phyloP scores from a whole-genome alignment of 129 eudicot genomes.

The Silybum marianum region DNA sequence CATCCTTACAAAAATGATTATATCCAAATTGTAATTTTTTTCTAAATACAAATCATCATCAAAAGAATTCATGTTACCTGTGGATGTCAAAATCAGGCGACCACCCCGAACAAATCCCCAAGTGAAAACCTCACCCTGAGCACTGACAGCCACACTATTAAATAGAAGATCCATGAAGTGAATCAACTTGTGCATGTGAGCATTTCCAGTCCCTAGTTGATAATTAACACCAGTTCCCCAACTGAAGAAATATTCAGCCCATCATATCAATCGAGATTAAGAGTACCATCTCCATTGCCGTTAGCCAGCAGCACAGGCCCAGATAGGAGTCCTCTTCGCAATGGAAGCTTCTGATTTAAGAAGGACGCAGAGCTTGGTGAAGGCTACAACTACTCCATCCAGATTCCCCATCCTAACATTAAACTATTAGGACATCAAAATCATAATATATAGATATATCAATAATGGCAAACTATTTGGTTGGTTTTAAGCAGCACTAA shows the following conservation, averaged over 20 bases:
- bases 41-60: background rate
- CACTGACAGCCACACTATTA: too few species aligned
- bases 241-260: slow-evolving; percentile 44
- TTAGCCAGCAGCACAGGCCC: slow-evolving; percentile 79
- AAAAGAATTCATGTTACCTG: slow-evolving; percentile 49
- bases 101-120: too few species aligned
- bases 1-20: background rate
- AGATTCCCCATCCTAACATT: slow-evolving; percentile 60
- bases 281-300: slow-evolving; percentile 49
- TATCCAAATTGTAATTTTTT: slow-evolving; percentile 3
- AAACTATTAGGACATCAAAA: background rate
- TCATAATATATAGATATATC: background rate
- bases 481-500: background rate
- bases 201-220: slow-evolving; percentile 96
- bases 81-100: slow-evolving; percentile 99
- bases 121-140: slow-evolving; percentile 92
- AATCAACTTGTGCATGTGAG: too few species aligned
- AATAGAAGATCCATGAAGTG: slow-evolving; percentile 81
- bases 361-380: slow-evolving; percentile 78
- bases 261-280: slow-evolving; percentile 1
- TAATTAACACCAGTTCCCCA: slow-evolving; percentile 99
- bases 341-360: slow-evolving; percentile 82
- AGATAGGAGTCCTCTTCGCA: slow-evolving; percentile 80
- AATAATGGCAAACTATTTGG: background rate
- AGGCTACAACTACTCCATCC: slow-evolving; percentile 87